phyloP scores from a whole-genome alignment of 352 stramenopile species.

The Phytophthora sansomeana region DNA sequence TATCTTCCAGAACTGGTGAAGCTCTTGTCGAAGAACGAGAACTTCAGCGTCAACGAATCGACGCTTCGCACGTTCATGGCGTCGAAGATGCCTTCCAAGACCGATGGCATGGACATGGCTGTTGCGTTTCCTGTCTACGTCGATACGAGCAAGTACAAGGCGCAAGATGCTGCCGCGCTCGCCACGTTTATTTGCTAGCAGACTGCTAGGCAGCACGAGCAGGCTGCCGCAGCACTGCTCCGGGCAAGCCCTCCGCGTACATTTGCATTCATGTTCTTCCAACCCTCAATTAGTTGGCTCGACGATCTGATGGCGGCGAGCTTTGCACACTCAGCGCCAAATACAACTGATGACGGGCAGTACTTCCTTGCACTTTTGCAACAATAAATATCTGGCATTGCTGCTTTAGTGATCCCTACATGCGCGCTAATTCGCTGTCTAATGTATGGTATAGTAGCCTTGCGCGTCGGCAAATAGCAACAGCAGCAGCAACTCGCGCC shows the following conservation, averaged over 20 bases:
- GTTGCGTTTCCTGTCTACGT: constrained; percentile 59
- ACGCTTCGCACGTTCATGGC: constrained; percentile 66
- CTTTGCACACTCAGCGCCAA: neutral
- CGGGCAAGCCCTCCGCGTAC: no score
- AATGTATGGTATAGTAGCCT: constrained; percentile 27
- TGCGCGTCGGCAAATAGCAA: constrained; percentile 5
- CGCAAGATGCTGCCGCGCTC: constrained; percentile 46
- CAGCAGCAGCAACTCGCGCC: constrained; percentile 10
- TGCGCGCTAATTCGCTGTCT: constrained; percentile 17
- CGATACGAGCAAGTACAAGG: constrained; percentile 57
- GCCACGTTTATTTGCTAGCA: constrained; percentile 30
- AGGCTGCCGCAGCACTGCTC: no score
- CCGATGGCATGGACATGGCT: constrained; percentile 60
- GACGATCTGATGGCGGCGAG: neutral
- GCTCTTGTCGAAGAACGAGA: constrained; percentile 30
- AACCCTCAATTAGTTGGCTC: no score
- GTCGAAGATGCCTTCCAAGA: constrained; percentile 61
- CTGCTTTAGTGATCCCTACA: neutral
- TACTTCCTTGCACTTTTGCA: constrained; percentile 23
- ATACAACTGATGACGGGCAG: constrained; percentile 22
- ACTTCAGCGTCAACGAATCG: constrained; percentile 41
- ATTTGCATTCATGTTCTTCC: no score
- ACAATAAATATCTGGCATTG: constrained; percentile 37
- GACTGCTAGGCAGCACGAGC: neutral
- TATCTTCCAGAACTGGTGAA: constrained; percentile 53